phyloP scores from a whole-genome alignment of 2,329 filamentous ascomycete genomes.

The Stagonosporopsis tanaceti region DNA sequence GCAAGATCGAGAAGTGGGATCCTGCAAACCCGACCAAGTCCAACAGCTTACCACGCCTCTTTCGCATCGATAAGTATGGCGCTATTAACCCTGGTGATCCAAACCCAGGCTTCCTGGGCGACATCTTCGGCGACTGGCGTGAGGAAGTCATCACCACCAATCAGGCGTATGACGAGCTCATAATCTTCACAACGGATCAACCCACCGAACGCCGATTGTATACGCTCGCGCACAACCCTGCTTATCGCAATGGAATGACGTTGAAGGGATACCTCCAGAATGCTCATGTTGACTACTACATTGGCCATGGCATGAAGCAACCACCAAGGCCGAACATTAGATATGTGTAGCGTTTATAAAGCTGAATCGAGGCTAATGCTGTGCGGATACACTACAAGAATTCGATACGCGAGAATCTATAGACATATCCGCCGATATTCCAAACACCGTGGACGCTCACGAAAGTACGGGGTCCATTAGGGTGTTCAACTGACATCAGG shows the following conservation, averaged over 20 bases:
- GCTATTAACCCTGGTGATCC: constrained; percentile 15
- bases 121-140: constrained; percentile 23
- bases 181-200: constrained; percentile 19
- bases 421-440: too few relatives aligned
- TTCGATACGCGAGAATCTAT: too few relatives aligned
- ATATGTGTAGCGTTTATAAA: not conserved
- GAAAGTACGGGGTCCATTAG: too few relatives aligned
- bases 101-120: constrained; percentile 19
- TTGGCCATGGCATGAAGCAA: constrained; percentile 16
- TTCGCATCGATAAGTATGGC: constrained; percentile 16
- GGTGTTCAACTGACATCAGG: too few relatives aligned
- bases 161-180: constrained; percentile 7
- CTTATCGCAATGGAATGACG: constrained; percentile 21
- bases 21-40: constrained; percentile 6
- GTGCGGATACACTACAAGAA: too few relatives aligned
- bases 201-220: constrained; percentile 14
- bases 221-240: constrained; percentile 18
- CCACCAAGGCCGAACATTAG: constrained; percentile 11
- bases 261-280: constrained; percentile 23
- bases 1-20: constrained; percentile 24
- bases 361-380: too few relatives aligned
- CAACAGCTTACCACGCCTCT: constrained; percentile 7
- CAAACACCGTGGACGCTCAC: too few relatives aligned
- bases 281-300: constrained; percentile 13
- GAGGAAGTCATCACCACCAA: constrained; percentile 20